Evolutionary conservation across 2,329 filamentous ascomycete genomes (phyloP).

Genomic region (Neonectria magnoliae): DNA sequence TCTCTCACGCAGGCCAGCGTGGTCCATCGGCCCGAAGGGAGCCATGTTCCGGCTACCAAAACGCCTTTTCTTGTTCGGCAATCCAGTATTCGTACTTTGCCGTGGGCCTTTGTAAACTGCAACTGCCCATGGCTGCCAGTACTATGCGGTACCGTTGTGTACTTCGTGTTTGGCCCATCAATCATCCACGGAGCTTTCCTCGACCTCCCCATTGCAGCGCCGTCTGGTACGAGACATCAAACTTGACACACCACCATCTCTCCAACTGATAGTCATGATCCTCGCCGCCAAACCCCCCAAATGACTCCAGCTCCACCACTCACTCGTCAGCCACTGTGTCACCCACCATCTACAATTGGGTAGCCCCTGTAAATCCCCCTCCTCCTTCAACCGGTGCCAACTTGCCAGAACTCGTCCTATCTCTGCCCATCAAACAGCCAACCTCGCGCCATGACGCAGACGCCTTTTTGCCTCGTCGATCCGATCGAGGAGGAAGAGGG

Average conservation of each 20-base stretch:
- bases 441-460: not conserved
- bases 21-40: not conserved
- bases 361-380: conserved; percentile 11
- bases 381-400: conserved; percentile 7
- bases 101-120: not conserved
- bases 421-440: conserved; percentile 9
- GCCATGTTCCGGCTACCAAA: not conserved
- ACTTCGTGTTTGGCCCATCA: not conserved
- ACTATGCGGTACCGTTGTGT: not conserved
- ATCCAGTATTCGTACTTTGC: not conserved
- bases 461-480: not conserved
- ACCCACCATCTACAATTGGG: conserved; percentile 9
- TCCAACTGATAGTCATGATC: conserved; percentile 16
- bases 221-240: not conserved
- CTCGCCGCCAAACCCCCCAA: not conserved
- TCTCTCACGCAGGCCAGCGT: not conserved
- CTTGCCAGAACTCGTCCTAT: conserved; percentile 2
- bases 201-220: not conserved
- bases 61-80: not conserved
- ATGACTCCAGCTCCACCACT: conserved; percentile 2
- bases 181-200: not conserved
- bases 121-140: not conserved
- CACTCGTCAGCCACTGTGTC: not conserved
- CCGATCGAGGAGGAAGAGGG: not conserved
- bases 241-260: not conserved